Evolutionary conservation across 2,329 filamentous ascomycete genomes (phyloP).

Genomic region (Colletotrichum sp.): DNA sequence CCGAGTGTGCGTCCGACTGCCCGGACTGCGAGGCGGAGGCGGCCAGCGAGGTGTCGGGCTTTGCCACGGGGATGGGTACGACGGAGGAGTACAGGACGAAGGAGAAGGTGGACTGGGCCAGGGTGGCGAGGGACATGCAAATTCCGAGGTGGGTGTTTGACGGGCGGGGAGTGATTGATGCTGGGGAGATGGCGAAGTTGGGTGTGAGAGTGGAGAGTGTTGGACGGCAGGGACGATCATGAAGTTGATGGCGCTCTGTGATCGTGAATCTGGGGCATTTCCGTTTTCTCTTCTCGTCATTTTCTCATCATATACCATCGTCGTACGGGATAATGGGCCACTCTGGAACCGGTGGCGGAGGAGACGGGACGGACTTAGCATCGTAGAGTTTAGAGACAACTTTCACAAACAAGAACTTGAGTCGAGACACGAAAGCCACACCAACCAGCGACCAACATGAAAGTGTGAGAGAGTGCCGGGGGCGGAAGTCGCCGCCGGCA

Average conservation of each 20-base stretch:
- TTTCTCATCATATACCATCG: background rate
- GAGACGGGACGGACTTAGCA: background rate
- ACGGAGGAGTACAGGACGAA: conserved; percentile 50
- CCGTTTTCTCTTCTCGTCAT: background rate
- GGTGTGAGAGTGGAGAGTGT: conserved; percentile 59
- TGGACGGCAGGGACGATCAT: conserved; percentile 43
- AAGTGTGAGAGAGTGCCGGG: background rate
- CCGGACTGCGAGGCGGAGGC: conserved; percentile 53
- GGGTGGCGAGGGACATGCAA: conserved; percentile 53
- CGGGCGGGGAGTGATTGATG: conserved; percentile 59
- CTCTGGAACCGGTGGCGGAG: background rate
- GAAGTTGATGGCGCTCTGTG: background rate
- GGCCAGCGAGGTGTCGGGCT: conserved; percentile 40
- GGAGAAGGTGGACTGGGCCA: conserved; percentile 57
- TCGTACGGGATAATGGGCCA: background rate
- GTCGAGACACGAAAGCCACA: background rate
- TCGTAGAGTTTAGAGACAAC: background rate
- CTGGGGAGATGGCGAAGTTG: conserved; percentile 51
- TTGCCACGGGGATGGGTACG: conserved; percentile 45
- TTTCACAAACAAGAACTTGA: background rate
- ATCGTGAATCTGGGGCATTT: background rate
- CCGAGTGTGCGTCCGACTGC: conserved; percentile 49
- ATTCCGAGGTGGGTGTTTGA: conserved; percentile 63
- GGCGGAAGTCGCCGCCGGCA: background rate
- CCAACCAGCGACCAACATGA: background rate